Evolutionary conservation across 2,329 filamentous ascomycete genomes (phyloP), one percentile per base, ranked within the genome.

Genomic region (Epichloe sibirici): DNA sequence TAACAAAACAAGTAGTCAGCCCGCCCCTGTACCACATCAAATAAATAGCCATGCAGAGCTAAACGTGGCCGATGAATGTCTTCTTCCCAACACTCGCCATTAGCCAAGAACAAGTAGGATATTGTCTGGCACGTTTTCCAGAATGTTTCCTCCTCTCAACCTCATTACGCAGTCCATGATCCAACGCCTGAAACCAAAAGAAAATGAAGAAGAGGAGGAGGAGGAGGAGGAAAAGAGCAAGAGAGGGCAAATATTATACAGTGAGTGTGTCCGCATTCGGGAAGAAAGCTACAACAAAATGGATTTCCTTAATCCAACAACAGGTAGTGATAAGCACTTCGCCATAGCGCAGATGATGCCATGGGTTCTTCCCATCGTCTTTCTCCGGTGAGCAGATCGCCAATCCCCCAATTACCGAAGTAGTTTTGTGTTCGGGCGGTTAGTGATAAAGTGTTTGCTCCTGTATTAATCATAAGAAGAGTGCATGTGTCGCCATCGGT

Each of bases 181-280:
- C 12, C 57, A 56, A 53, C 52, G 45, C 48, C 52, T 38, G 12
- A 23, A 53, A 45, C 44, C 52, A 56, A 52, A 49, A 51, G 49
- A 37, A 51, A 45, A 53, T 38, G 45, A 52, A 55, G 43, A 52
- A 54, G 44, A 49, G 34, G 37, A 44, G 8, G 39, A 54, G 51
- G 51, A 53, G 44, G 50, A 42, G 45, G 53, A 48, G 51, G 31
- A 52, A 50, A 53, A 56, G 44, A 47, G n/a, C 45, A 40, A 42
- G 9, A 34, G n/a, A 17, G 28, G 28, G 17, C 13, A 17, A 17
- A 5, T n/a, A 23, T 17, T 37, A 37, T 37, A 38, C 40, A 45
- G 6, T 15, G 40, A 7, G 13, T 15, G 8, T 15, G 31, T 50
- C 40, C 31, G 31, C 38, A 37, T 21, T 23, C 28, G 12, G 7